These are phyloP conservation scores for Pterocarpus santalinus DNA, from an alignment of 306 rosid genomes.

Conservation along the genomic window DNA sequence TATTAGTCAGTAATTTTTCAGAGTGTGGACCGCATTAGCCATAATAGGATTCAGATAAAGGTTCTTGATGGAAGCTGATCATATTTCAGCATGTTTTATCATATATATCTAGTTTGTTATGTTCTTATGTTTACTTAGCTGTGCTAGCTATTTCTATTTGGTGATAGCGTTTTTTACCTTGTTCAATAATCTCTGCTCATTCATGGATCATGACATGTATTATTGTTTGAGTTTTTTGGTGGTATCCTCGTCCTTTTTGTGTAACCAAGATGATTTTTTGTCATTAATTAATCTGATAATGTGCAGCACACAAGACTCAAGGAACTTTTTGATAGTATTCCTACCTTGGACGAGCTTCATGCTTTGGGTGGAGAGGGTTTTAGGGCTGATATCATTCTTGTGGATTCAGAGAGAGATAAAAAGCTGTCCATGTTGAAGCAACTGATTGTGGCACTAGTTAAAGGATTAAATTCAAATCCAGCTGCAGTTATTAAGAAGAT, in stretches of 20 bases:
- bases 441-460: conserved; percentile 79
- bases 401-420: conserved; percentile 89
- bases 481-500: conserved; percentile 94
- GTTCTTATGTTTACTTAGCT: conserved; percentile 27
- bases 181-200: conserved; percentile 36
- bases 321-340: conserved; percentile 85
- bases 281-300: conserved; percentile 38
- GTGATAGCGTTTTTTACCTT: conserved; percentile 15
- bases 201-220: conserved; percentile 31
- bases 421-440: conserved; percentile 94
- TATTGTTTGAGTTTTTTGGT: conserved; percentile 38
- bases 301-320: conserved; percentile 88
- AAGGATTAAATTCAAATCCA: conserved; percentile 91
- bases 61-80: conserved; percentile 32
- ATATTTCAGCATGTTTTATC: conserved; percentile 12
- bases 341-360: conserved; percentile 88
- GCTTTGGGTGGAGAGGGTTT: conserved; percentile 82
- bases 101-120: conserved; percentile 25
- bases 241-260: conserved; percentile 28
- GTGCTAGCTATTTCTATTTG: conserved; percentile 15
- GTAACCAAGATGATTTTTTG: conserved; percentile 30
- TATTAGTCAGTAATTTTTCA: too few relatives aligned
- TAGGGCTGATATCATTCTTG: conserved; percentile 87
- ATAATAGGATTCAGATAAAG: conserved; percentile 1
- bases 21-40: background rate